Evolutionary conservation across 371 early-diverging fungal species (phyloP).

Genomic region (Mucor saturninus): DNA sequence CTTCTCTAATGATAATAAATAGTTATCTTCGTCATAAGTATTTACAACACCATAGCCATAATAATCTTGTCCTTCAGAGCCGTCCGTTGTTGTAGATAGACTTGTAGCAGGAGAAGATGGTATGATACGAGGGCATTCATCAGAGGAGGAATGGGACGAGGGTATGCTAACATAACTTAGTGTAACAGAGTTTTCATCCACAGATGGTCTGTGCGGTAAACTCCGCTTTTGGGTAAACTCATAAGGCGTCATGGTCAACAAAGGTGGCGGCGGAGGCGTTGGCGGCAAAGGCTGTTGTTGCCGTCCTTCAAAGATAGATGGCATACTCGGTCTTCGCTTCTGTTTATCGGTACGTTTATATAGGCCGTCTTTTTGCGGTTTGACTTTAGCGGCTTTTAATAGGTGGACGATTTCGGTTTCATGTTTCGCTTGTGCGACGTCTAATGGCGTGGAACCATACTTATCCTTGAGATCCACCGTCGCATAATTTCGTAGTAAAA

Average conservation of each 20-base stretch:
- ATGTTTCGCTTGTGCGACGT: constrained; percentile 63
- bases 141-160: constrained; percentile 7
- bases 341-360: constrained; percentile 3
- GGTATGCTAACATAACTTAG: constrained; percentile 7
- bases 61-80: constrained; percentile 18
- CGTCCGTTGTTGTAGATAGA: background rate
- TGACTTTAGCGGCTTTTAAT: constrained; percentile 23
- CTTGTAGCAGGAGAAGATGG: background rate
- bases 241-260: constrained; percentile 4
- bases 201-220: constrained; percentile 23
- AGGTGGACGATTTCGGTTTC: constrained; percentile 57
- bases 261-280: too few relatives aligned
- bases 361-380: background rate
- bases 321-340: constrained; percentile 29
- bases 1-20: constrained; percentile 47
- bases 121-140: constrained; percentile 7
- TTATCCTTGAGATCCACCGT: constrained; percentile 64
- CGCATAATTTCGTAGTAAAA: constrained; percentile 68
- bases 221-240: constrained; percentile 12
- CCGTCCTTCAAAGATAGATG: constrained; percentile 24
- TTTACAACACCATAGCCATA: constrained; percentile 33
- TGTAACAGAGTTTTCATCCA: background rate
- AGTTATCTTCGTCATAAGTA: constrained; percentile 39
- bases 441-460: constrained; percentile 65
- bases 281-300: background rate